Percentiles rank a stretch among this genome's conserved stretches.
These are phyloP conservation scores for Xerocomus spinulosus DNA, from an alignment of 768 basidiomycete genomes.

Conservation along the genomic window DNA sequence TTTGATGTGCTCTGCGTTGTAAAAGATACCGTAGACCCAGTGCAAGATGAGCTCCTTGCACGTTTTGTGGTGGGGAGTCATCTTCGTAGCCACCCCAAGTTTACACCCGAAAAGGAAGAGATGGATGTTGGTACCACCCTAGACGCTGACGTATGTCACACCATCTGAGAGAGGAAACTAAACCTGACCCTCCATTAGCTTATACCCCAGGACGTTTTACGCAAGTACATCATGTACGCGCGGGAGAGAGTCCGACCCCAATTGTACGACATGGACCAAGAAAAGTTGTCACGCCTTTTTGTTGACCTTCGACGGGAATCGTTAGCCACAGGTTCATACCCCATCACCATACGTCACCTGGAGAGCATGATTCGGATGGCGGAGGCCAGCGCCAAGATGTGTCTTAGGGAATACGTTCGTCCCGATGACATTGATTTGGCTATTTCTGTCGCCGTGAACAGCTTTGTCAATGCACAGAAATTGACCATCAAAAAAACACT, in stretches of 20 bases:
- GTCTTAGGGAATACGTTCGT: constrained; percentile 91
- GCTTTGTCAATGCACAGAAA: constrained; percentile 96
- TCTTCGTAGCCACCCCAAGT: constrained; percentile 89
- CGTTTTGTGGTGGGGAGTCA: constrained; percentile 98
- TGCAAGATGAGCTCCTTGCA: constrained; percentile 93
- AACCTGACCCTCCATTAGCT: constrained; percentile 48
- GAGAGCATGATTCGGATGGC: constrained; percentile 99
- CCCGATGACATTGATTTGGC: constrained; percentile 96
- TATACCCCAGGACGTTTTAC: constrained; percentile 92
- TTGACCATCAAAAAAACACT: constrained; percentile 98
- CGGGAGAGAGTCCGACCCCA: constrained; percentile 91
- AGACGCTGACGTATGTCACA: constrained; percentile 80
- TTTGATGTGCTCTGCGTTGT: constrained; percentile 99
- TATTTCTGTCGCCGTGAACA: constrained; percentile 90
- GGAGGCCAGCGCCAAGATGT: constrained; percentile 98
- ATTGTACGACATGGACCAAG: constrained; percentile 91
- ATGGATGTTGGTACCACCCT: constrained; percentile 86
- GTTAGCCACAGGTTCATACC: constrained; percentile 95
- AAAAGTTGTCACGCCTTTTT: constrained; percentile 91
- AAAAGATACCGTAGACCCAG: constrained; percentile 95
- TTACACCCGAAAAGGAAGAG: constrained; percentile 82
- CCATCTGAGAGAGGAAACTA: not conserved
- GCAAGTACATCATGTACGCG: constrained; percentile 99
- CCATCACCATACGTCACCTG: constrained; percentile 95
- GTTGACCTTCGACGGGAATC: constrained; percentile 95